Conservation (phyloP, 176 grass and related monocot species). For the Rhynchospora pubera region DNA sequence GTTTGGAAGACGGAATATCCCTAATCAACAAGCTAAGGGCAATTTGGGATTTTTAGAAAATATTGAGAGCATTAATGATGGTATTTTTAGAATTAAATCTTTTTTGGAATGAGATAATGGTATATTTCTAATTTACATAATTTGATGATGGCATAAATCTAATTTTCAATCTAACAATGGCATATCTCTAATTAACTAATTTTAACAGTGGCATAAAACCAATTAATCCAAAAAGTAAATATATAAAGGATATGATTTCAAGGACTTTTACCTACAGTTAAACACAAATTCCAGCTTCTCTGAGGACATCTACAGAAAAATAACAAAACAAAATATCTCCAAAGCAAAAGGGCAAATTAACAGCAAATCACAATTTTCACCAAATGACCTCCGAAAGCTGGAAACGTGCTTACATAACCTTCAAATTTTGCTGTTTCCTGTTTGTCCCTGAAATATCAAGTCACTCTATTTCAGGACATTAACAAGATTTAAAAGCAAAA, state of each 20-base stretch:
- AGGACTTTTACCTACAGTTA: not conserved
- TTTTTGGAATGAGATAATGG: no score
- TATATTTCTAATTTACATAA: no score
- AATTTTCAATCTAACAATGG: no score
- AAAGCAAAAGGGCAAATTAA: slow-evolving; percentile 1
- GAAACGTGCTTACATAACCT: slow-evolving; percentile 1
- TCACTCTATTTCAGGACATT: slow-evolving; percentile 16
- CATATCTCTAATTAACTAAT: no score
- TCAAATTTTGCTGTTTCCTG: slow-evolving; percentile 14
- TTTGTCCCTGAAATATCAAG: slow-evolving; percentile 22
- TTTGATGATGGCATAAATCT: no score
- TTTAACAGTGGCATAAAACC: no score
- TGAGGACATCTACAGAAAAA: slow-evolving; percentile 18
- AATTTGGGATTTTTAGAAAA: no score
- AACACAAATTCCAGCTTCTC: slow-evolving; percentile 20
- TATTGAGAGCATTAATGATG: no score
- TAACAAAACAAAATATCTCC: not conserved
- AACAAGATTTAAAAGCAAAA: slow-evolving; percentile 8
- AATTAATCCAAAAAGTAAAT: no score
- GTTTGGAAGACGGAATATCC: no score
- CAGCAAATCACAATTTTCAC: not conserved
- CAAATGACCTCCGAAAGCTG: slow-evolving; percentile 7
- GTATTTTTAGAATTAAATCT: no score
- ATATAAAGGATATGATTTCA: not conserved
- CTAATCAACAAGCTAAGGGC: no score